phyloP scores from a whole-genome alignment of 2,329 filamentous ascomycete species.

The Aphanoascus verrucosus region DNA sequence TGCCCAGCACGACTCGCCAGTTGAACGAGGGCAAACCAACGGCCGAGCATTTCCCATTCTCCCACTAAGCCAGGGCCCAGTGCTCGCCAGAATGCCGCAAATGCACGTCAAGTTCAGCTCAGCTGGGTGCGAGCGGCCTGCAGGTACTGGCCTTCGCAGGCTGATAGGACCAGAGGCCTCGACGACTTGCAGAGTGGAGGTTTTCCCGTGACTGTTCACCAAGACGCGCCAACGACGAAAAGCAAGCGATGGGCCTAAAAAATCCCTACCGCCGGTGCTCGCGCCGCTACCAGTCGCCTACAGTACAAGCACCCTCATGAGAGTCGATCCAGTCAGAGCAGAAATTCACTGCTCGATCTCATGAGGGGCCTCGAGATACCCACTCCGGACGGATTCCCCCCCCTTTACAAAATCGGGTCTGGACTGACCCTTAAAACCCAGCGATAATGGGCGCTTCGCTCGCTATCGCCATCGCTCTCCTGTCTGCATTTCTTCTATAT shows the following conservation, averaged over 20 bases:
- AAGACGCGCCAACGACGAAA: background rate
- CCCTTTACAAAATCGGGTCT: background rate
- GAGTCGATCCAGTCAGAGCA: constrained; percentile 2
- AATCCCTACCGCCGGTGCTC: background rate
- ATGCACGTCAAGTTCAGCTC: constrained; percentile 6
- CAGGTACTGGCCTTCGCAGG: background rate
- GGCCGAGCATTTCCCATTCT: constrained; percentile 1
- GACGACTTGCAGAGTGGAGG: constrained; percentile 3
- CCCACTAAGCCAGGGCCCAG: constrained; percentile 3
- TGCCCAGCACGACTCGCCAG: background rate
- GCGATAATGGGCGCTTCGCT: background rate
- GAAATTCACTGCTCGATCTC: background rate
- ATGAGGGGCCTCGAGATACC: background rate
- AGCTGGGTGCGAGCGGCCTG: constrained; percentile 2
- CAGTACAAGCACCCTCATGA: background rate
- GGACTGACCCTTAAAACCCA: background rate
- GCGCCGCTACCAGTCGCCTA: background rate
- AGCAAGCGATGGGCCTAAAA: background rate
- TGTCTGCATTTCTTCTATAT: background rate
- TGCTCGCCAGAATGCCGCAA: too few relatives aligned
- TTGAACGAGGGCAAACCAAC: background rate
- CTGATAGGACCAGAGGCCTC: background rate
- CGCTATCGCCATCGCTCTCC: background rate
- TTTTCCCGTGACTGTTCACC: background rate
- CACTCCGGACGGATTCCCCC: background rate